Conservation (phyloP, 805 yeast species). For the Pichia exigua region DNA sequence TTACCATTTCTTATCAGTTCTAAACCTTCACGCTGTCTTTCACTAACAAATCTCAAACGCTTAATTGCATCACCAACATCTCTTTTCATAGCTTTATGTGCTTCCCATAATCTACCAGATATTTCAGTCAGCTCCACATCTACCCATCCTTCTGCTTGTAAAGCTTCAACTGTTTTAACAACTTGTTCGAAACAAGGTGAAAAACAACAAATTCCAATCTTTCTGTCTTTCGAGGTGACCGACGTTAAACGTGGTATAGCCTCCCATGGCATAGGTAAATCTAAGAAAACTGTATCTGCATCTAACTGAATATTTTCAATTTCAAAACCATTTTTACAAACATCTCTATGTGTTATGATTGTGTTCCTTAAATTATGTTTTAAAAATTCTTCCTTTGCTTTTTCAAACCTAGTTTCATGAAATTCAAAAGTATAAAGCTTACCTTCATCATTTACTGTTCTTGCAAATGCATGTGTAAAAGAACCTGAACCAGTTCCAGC, state of each 20-base stretch:
- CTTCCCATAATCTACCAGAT: slow-evolving; percentile 75
- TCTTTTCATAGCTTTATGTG: slow-evolving; percentile 81
- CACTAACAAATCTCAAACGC: slow-evolving; percentile 71
- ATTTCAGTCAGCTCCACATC: slow-evolving; percentile 89
- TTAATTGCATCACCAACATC: slow-evolving; percentile 72
- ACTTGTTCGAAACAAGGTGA: slow-evolving; percentile 98
- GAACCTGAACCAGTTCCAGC: slow-evolving; percentile 99
- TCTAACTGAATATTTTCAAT: slow-evolving; percentile 35
- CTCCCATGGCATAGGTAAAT: slow-evolving; percentile 94
- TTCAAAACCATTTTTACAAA: slow-evolving; percentile 78
- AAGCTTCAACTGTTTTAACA: slow-evolving; percentile 68
- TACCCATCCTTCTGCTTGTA: slow-evolving; percentile 74
- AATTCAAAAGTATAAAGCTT: slow-evolving; percentile 80
- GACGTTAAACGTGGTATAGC: slow-evolving; percentile 70
- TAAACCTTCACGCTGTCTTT: slow-evolving; percentile 58
- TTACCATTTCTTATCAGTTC: slow-evolving; percentile 31
- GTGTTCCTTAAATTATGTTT: slow-evolving; percentile 59
- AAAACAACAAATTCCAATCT: slow-evolving; percentile 82
- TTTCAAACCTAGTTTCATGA: slow-evolving; percentile 73
- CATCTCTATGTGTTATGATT: slow-evolving; percentile 83
- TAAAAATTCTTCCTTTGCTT: slow-evolving; percentile 70
- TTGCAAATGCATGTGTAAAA: slow-evolving; percentile 84
- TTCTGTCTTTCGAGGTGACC: slow-evolving; percentile 46
- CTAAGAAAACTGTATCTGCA: slow-evolving; percentile 77
- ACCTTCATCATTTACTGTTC: slow-evolving; percentile 61